Evolutionary conservation across 2,329 filamentous ascomycete species (phyloP).

Genomic region (Ophiosphaerella herpotricha): DNA sequence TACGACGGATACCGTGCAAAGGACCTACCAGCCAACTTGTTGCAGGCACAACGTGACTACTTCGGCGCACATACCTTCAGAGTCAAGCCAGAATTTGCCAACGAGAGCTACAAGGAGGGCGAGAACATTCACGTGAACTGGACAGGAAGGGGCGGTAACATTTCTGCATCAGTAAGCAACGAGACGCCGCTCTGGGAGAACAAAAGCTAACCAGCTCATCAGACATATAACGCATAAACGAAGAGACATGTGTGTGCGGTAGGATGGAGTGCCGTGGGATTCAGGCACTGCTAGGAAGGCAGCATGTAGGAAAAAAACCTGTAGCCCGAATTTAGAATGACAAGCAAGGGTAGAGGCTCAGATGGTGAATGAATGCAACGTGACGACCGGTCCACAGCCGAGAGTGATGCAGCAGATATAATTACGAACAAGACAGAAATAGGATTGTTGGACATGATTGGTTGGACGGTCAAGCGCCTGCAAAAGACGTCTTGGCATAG

Average conservation of each 20-base stretch:
- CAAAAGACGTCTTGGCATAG: slow-evolving; percentile 18
- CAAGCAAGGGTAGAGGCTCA: slow-evolving; percentile 13
- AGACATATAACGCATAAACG: slow-evolving; percentile 86
- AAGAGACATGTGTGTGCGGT: slow-evolving; percentile 12
- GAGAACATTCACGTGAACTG: slow-evolving; percentile 99
- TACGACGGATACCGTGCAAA: slow-evolving; percentile 98
- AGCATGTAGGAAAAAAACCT: slow-evolving; percentile 15
- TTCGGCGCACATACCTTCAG: slow-evolving; percentile 72
- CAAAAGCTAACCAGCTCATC: neutral
- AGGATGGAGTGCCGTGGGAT: slow-evolving; percentile 19
- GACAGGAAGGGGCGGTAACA: slow-evolving; percentile 96
- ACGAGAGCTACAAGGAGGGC: slow-evolving; percentile 78
- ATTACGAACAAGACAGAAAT: no score
- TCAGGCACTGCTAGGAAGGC: slow-evolving; percentile 4
- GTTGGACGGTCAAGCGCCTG: slow-evolving; percentile 15
- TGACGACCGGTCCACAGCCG: no score
- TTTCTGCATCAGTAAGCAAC: slow-evolving; percentile 72
- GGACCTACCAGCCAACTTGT: slow-evolving; percentile 95
- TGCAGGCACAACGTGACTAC: slow-evolving; percentile 99
- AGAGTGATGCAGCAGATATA: no score
- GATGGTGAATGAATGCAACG: neutral
- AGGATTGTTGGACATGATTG: slow-evolving; percentile 5
- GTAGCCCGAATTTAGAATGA: slow-evolving; percentile 30
- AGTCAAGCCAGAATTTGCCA: slow-evolving; percentile 58
- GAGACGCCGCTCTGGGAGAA: neutral